Percentiles rank a stretch among this genome's conserved stretches.
phyloP scores from a whole-genome alignment of 2,329 filamentous ascomycete genomes.

The Cryphonectria naterciae region DNA sequence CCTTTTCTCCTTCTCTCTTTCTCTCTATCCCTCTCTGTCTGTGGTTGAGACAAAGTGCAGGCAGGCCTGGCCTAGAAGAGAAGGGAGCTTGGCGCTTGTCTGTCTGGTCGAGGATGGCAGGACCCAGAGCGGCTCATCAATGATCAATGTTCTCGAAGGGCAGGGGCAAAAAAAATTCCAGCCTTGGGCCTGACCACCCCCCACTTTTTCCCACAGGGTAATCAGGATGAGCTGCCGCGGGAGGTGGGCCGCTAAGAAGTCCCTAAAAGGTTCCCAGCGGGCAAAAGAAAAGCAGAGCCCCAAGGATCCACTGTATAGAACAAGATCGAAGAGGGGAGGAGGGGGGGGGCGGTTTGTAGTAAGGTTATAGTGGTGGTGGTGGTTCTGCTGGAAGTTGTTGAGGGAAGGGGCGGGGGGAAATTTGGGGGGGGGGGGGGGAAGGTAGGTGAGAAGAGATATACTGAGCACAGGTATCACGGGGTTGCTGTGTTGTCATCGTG shows the following conservation, averaged over 20 bases:
- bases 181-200: conserved; percentile 1
- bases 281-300: not conserved
- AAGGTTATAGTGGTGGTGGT: not conserved
- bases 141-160: conserved; percentile 1
- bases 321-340: not conserved
- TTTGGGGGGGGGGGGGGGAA: too few relatives aligned
- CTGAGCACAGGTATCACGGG: not conserved
- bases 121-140: not conserved
- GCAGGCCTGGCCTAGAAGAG: not conserved
- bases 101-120: not conserved
- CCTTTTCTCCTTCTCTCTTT: too few relatives aligned
- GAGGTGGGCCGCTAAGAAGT: conserved; percentile 1
- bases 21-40: not conserved
- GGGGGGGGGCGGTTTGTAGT: not conserved
- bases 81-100: not conserved
- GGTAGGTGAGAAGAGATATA: not conserved
- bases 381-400: too few relatives aligned
- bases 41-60: not conserved
- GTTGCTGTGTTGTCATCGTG: not conserved
- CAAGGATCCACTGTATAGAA: not conserved
- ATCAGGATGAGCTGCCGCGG: not conserved
- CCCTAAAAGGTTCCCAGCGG: not conserved
- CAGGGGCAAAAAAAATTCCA: not conserved
- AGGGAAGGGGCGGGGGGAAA: not conserved
- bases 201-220: not conserved